These are phyloP conservation scores for Gyrodon lividus DNA, from an alignment of 768 basidiomycete species.

Conservation along the genomic window DNA sequence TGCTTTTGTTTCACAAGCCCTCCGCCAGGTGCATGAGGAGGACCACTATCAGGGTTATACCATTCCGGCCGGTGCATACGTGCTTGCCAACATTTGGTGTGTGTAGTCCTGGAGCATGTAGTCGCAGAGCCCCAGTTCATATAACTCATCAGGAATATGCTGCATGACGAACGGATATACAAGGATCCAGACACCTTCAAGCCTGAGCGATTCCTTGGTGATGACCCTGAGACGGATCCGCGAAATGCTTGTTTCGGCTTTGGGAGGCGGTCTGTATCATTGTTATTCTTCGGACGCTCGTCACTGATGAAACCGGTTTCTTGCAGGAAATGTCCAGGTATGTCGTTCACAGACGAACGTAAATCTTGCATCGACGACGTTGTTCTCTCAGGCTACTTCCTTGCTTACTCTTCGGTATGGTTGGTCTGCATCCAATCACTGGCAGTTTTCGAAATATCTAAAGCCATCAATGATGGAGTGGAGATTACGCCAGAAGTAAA, in stretches of 20 bases:
- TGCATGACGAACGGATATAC: slow-evolving; percentile 42
- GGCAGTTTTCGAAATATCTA: slow-evolving; percentile 42
- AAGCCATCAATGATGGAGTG: slow-evolving; percentile 37
- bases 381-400: background rate
- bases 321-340: slow-evolving; percentile 1
- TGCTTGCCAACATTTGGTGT: slow-evolving; percentile 38
- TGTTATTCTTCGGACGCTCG: background rate
- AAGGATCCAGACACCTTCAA: slow-evolving; percentile 24
- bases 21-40: background rate
- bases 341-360: background rate
- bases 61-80: slow-evolving; percentile 33
- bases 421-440: slow-evolving; percentile 17
- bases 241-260: slow-evolving; percentile 8
- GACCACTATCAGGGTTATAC: slow-evolving; percentile 24
- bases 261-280: slow-evolving; percentile 11
- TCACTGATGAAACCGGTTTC: background rate
- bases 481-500: slow-evolving; percentile 41
- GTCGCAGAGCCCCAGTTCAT: too few relatives aligned
- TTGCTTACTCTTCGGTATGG: background rate
- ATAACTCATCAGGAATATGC: slow-evolving; percentile 40
- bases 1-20: background rate
- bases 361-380: background rate
- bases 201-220: slow-evolving; percentile 24
- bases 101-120: background rate
- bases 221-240: background rate